Percentiles rank a stretch among this genome's conserved stretches.
phyloP scores from a whole-genome alignment of 2,329 filamentous ascomycete species.

The Chlorencoelia australis region DNA sequence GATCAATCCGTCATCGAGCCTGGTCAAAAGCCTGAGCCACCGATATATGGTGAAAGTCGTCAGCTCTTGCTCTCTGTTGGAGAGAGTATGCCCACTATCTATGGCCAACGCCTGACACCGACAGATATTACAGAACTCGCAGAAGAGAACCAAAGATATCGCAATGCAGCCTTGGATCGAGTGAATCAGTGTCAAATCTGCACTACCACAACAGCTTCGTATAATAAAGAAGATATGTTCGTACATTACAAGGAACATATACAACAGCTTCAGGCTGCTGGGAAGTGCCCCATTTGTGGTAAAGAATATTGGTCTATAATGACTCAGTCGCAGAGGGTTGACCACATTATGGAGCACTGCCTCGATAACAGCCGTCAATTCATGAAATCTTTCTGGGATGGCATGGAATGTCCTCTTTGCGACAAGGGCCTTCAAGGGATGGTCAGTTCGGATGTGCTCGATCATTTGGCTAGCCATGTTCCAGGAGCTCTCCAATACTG shows the following conservation, averaged over 20 bases:
- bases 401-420: slow-evolving; percentile 18
- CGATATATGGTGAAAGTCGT: slow-evolving; percentile 10
- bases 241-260: slow-evolving; percentile 14
- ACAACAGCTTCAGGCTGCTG: slow-evolving; percentile 12
- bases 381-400: slow-evolving; percentile 14
- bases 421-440: slow-evolving; percentile 11
- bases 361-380: background rate
- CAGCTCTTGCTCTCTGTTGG: slow-evolving; percentile 13
- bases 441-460: slow-evolving; percentile 9
- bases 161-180: slow-evolving; percentile 18
- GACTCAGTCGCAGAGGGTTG: slow-evolving; percentile 13
- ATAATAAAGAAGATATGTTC: slow-evolving; percentile 10
- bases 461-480: slow-evolving; percentile 17
- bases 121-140: slow-evolving; percentile 16
- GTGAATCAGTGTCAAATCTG: slow-evolving; percentile 16
- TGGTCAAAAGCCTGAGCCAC: slow-evolving; percentile 16
- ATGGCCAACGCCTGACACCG: slow-evolving; percentile 15
- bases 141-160: slow-evolving; percentile 16
- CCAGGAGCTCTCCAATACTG: slow-evolving; percentile 18
- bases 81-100: slow-evolving; percentile 15
- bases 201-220: slow-evolving; percentile 7
- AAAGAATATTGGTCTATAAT: slow-evolving; percentile 15
- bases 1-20: slow-evolving; percentile 20
- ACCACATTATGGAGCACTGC: slow-evolving; percentile 15
- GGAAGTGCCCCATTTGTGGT: slow-evolving; percentile 20